phyloP scores from a whole-genome alignment of 805 yeast genomes.

The Yamadazyma paraphyllophila region DNA sequence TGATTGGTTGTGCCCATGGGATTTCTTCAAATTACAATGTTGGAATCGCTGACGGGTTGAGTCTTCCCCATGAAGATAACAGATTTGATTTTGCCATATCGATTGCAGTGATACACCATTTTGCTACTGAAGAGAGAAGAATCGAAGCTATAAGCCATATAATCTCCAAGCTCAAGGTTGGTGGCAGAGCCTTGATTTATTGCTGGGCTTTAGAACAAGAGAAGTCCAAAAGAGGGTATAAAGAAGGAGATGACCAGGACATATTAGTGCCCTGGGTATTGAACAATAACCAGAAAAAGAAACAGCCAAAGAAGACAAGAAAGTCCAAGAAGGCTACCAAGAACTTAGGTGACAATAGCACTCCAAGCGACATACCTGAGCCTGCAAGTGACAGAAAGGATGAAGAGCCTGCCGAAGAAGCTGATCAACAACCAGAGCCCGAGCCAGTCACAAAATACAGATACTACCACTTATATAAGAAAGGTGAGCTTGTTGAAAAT shows the following conservation, averaged over 20 bases:
- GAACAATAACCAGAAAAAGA: conserved; percentile 45
- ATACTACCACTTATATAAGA: conserved; percentile 80
- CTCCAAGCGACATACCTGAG: not conserved
- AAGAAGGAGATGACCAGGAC: conserved; percentile 90
- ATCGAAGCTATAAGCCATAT: conserved; percentile 71
- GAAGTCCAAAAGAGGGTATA: conserved; percentile 82
- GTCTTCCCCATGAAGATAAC: conserved; percentile 37
- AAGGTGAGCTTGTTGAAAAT: conserved; percentile 80
- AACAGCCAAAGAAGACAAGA: conserved; percentile 18
- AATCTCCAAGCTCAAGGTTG: conserved; percentile 51
- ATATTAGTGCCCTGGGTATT: conserved; percentile 95
- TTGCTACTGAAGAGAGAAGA: conserved; percentile 80
- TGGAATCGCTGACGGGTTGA: conserved; percentile 78
- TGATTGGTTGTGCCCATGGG: conserved; percentile 60
- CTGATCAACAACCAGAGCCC: conserved; percentile 15
- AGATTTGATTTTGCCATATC: conserved; percentile 84
- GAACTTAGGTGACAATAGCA: not conserved
- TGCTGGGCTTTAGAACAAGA: conserved; percentile 98
- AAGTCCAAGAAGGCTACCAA: conserved; percentile 8
- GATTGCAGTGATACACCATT: conserved; percentile 95
- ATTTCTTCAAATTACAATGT: conserved; percentile 48
- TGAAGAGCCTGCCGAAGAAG: conserved; percentile 12
- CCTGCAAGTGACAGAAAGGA: not conserved
- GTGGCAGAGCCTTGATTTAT: conserved; percentile 76
- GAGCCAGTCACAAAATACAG: conserved; percentile 63